Conservation (phyloP, 169 alveolate species). For the Plasmodium vivax region DNA sequence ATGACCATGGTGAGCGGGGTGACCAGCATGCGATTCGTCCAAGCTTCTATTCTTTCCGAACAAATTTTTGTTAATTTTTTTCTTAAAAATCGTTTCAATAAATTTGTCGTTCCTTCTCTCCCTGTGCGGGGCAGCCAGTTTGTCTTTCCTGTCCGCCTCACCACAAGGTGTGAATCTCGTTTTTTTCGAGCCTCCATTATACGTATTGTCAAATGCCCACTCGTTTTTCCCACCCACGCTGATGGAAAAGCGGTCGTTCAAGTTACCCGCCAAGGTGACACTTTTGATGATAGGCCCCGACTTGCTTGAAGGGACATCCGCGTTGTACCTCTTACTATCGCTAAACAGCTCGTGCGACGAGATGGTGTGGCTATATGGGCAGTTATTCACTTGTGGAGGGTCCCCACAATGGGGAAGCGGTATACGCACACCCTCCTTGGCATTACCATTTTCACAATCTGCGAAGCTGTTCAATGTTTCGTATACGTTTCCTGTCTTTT, state of each 20-base stretch:
- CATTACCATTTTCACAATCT: not conserved
- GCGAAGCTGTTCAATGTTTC: not conserved
- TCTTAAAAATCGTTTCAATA: slow-evolving; percentile 28
- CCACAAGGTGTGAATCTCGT: not conserved
- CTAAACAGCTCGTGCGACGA: not conserved
- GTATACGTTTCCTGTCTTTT: not conserved
- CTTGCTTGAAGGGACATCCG: not conserved
- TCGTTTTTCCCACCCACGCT: not conserved
- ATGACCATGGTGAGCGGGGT: not conserved
- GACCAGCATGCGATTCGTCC: not conserved
- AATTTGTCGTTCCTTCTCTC: slow-evolving; percentile 19
- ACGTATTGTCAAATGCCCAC: not conserved
- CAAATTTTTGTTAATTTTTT: slow-evolving; percentile 17
- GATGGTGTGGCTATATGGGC: not conserved
- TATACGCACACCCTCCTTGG: not conserved
- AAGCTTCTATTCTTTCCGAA: not conserved
- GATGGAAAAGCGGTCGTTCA: not conserved
- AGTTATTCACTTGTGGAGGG: not conserved
- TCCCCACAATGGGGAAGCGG: not conserved
- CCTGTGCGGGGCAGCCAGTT: not conserved
- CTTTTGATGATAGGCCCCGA: not conserved
- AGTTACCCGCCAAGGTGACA: not conserved
- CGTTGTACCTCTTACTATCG: slow-evolving; percentile 12
- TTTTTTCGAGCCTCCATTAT: not conserved
- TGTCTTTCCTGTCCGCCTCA: not conserved